Evolutionary conservation across 2,329 filamentous ascomycete species (phyloP).

Genomic region (Xylariaceae sp.): DNA sequence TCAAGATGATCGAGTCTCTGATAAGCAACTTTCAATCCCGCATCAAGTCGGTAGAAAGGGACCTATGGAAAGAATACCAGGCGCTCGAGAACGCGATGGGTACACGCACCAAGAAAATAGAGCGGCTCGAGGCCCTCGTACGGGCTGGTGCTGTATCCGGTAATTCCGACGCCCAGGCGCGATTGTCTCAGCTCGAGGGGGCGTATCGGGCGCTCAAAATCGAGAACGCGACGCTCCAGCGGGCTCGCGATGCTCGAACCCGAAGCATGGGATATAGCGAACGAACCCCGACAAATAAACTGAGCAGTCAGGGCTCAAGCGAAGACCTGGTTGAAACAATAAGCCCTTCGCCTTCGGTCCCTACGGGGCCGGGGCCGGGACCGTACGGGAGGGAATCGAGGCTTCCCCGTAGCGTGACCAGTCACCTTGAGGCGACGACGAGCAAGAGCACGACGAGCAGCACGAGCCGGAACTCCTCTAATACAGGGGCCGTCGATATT

Average conservation of each 20-base stretch:
- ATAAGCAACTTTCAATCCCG: constrained; percentile 73
- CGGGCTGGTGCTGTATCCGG: constrained; percentile 58
- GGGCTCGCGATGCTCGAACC: constrained; percentile 55
- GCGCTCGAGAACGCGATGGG: constrained; percentile 77
- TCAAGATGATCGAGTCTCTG: constrained; percentile 81
- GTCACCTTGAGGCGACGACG: constrained; percentile 29
- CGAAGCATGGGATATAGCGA: constrained; percentile 33
- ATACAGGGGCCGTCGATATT: constrained; percentile 21
- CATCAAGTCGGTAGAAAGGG: constrained; percentile 80
- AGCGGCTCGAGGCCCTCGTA: constrained; percentile 77
- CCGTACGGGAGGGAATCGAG: constrained; percentile 36
- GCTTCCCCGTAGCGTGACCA: constrained; percentile 39
- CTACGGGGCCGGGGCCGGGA: constrained; percentile 51
- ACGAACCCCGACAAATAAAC: constrained; percentile 39
- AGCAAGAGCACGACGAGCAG: constrained; percentile 25
- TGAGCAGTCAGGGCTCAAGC: constrained; percentile 36
- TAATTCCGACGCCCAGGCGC: constrained; percentile 40
- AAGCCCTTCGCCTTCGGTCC: constrained; percentile 52
- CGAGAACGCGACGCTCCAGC: constrained; percentile 65
- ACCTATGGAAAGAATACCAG: constrained; percentile 88
- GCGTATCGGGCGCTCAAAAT: constrained; percentile 60
- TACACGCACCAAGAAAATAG: constrained; percentile 75
- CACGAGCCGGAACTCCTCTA: constrained; percentile 30
- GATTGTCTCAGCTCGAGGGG: constrained; percentile 54
- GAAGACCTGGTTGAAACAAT: constrained; percentile 36